Evolutionary conservation across 306 rosid genomes (phyloP).

Genomic region (Corylus avellana): DNA sequence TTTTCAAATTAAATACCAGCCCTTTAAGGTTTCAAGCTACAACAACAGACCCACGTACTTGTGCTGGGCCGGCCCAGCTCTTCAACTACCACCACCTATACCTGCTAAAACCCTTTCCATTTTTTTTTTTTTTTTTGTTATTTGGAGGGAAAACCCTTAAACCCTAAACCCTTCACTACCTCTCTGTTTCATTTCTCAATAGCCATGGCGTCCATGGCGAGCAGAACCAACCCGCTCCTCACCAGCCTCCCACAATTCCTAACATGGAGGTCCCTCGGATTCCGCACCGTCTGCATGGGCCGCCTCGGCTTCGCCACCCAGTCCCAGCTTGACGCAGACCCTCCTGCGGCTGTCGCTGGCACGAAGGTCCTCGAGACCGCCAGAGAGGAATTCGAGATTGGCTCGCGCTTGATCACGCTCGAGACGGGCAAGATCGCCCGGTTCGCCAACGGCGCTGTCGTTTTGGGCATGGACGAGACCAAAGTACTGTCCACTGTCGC

Average conservation of each 20-base stretch:
- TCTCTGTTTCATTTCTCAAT: neutral
- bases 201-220: constrained; percentile 48
- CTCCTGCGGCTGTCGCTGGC: constrained; percentile 23
- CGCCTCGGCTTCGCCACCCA: constrained; percentile 58
- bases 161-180: constrained; percentile 29
- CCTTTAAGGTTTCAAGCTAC: no score
- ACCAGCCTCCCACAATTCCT: constrained; percentile 50
- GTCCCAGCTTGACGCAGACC: constrained; percentile 41
- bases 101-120: neutral
- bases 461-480: constrained; percentile 67
- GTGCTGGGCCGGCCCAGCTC: neutral
- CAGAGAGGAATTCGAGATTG: constrained; percentile 83
- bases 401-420: constrained; percentile 59
- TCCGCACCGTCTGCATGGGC: constrained; percentile 63
- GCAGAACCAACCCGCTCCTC: constrained; percentile 53
- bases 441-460: constrained; percentile 86
- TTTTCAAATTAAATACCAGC: no score
- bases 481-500: constrained; percentile 74
- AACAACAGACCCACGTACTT: no score
- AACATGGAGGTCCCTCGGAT: constrained; percentile 45
- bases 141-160: constrained; percentile 28
- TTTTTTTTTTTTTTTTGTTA: no score
- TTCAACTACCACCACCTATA: neutral
- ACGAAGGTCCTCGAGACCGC: constrained; percentile 60
- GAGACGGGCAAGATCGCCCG: constrained; percentile 88